These are phyloP conservation scores for Tetrapisispora pingtungensis DNA, from an alignment of 805 yeast species.

Conservation along the genomic window DNA sequence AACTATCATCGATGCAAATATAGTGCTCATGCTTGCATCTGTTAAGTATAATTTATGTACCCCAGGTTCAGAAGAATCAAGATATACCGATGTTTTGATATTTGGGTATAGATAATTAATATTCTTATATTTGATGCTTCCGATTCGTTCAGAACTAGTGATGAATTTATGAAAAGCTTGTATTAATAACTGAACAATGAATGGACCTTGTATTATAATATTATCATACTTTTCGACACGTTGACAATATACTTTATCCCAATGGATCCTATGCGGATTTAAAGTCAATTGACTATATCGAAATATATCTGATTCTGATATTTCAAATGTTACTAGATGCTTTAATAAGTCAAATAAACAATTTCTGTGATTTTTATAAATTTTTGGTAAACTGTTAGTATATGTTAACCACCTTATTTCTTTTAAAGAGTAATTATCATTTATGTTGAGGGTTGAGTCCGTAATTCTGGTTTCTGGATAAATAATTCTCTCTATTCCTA, in stretches of 20 bases:
- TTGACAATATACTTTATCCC: slow-evolving; percentile 46
- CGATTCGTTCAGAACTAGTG: slow-evolving; percentile 17
- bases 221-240: slow-evolving; percentile 49
- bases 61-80: slow-evolving; percentile 1
- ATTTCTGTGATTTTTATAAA: background rate
- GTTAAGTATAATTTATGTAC: background rate
- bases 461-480: slow-evolving; percentile 5
- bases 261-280: slow-evolving; percentile 80
- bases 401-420: slow-evolving; percentile 59
- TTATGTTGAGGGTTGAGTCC: background rate
- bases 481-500: slow-evolving; percentile 46
- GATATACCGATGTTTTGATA: slow-evolving; percentile 17
- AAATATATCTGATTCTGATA: slow-evolving; percentile 34
- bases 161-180: slow-evolving; percentile 35
- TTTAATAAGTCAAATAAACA: no score
- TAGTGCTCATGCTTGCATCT: background rate
- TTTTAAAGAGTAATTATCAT: slow-evolving; percentile 24
- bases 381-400: slow-evolving; percentile 33
- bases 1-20: background rate
- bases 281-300: slow-evolving; percentile 68
- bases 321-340: slow-evolving; percentile 17
- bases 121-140: slow-evolving; percentile 31
- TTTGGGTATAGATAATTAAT: slow-evolving; percentile 34
- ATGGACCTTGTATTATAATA: slow-evolving; percentile 72
- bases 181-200: slow-evolving; percentile 51